These are phyloP conservation scores for Penicillium cinerascens DNA, from an alignment of 495 filamentous ascomycete genomes.

Conservation along the genomic window DNA sequence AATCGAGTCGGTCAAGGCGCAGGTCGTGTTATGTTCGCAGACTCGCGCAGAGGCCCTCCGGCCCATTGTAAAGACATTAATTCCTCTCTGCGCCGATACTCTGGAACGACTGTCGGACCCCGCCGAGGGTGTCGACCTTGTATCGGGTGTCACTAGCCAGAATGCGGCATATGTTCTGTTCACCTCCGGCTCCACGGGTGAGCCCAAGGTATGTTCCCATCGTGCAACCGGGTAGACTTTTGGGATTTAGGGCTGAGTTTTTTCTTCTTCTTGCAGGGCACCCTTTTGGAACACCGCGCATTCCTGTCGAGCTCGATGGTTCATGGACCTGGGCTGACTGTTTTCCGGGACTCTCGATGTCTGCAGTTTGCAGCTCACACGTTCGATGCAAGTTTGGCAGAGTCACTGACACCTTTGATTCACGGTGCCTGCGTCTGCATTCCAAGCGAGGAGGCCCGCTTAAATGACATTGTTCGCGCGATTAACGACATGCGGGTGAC, in stretches of 20 bases:
- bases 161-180: conserved; percentile 46
- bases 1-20: conserved; percentile 36
- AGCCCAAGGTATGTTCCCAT: conserved; percentile 45
- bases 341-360: conserved; percentile 28
- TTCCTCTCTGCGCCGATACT: conserved; percentile 33
- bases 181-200: conserved; percentile 50
- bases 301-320: conserved; percentile 40
- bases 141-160: conserved; percentile 30
- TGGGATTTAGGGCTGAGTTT: conserved; percentile 1
- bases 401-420: conserved; percentile 42
- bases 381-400: conserved; percentile 48
- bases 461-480: conserved; percentile 44
- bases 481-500: conserved; percentile 47
- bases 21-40: conserved; percentile 53
- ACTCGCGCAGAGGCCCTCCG: conserved; percentile 24
- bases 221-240: background rate
- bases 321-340: conserved; percentile 39
- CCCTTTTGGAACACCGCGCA: conserved; percentile 46
- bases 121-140: conserved; percentile 15
- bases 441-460: conserved; percentile 48
- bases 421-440: conserved; percentile 45
- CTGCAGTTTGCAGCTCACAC: conserved; percentile 54
- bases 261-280: conserved; percentile 21
- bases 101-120: conserved; percentile 26
- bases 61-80: conserved; percentile 27